These are phyloP conservation scores for Dipodascus albidus DNA, from an alignment of 805 yeast species.

Conservation along the genomic window DNA sequence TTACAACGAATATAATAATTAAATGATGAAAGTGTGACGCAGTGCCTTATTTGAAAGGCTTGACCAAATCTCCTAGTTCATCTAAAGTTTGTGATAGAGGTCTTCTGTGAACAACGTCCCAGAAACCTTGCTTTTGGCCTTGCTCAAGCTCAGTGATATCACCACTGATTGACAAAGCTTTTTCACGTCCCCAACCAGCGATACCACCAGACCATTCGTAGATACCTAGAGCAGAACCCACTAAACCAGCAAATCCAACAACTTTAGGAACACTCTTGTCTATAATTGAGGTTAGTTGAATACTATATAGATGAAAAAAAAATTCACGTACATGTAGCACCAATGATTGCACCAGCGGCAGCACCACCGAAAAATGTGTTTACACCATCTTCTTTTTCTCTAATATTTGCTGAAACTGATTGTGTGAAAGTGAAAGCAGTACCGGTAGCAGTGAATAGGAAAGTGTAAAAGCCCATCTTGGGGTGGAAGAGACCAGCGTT, in stretches of 20 bases:
- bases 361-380: constrained; percentile 42
- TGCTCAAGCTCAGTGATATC: constrained; percentile 28
- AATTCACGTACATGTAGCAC: constrained; percentile 23
- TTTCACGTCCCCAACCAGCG: constrained; percentile 18
- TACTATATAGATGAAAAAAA: not conserved
- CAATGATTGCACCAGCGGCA: constrained; percentile 34
- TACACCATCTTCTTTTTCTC: constrained; percentile 52
- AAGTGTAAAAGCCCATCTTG: constrained; percentile 17
- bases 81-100: constrained; percentile 72
- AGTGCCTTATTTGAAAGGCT: constrained; percentile 12
- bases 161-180: constrained; percentile 16
- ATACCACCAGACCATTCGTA: constrained; percentile 23
- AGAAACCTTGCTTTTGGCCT: constrained; percentile 45
- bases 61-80: constrained; percentile 43
- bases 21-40: not conserved
- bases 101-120: constrained; percentile 72
- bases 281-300: too few species aligned
- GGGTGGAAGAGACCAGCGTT: constrained; percentile 19
- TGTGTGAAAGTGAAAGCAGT: constrained; percentile 34
- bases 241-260: constrained; percentile 35
- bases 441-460: constrained; percentile 32
- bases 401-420: constrained; percentile 42
- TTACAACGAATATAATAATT: not conserved
- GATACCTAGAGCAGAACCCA: constrained; percentile 35
- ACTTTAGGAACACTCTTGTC: constrained; percentile 25